phyloP scores from a whole-genome alignment of 1,139 yeast genomes.

The Pichiaceae sp. region DNA sequence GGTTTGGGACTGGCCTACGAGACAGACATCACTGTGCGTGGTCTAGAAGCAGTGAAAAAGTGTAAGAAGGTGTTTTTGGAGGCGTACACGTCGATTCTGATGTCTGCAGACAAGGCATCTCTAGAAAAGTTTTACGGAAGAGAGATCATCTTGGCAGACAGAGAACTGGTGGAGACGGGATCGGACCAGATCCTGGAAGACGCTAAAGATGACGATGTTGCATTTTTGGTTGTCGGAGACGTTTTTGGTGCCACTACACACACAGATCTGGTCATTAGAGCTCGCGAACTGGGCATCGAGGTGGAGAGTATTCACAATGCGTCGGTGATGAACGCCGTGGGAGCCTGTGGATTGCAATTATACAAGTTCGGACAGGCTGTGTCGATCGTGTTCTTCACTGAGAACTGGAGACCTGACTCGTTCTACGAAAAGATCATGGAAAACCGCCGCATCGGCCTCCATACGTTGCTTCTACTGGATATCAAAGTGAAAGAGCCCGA shows the following conservation, averaged over 20 bases:
- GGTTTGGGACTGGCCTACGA: conserved; percentile 90
- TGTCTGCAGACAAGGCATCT: conserved; percentile 73
- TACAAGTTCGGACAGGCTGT: conserved; percentile 96
- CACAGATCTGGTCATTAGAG: conserved; percentile 85
- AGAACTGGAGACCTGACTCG: conserved; percentile 91
- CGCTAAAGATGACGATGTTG: conserved; percentile 77
- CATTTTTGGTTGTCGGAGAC: conserved; percentile 94
- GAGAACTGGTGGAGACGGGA: conserved; percentile 89
- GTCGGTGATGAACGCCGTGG: conserved; percentile 96
- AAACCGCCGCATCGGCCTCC: conserved; percentile 83
- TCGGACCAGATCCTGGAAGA: conserved; percentile 72
- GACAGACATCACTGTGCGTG: conserved; percentile 89
- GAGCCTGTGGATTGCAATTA: conserved; percentile 93
- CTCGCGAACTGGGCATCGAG: conserved; percentile 70
- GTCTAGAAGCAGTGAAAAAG: conserved; percentile 71
- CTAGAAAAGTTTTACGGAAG: conserved; percentile 80
- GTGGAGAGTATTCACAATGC: conserved; percentile 91
- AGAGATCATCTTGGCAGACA: conserved; percentile 79
- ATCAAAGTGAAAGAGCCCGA: conserved; percentile 97
- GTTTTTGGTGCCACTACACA: conserved; percentile 98
- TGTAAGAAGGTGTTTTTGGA: conserved; percentile 89
- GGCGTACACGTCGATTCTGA: conserved; percentile 89
- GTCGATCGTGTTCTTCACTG: conserved; percentile 91
- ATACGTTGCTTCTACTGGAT: conserved; percentile 79
- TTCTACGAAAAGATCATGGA: conserved; percentile 86